phyloP scores from a whole-genome alignment of 2,329 filamentous ascomycete genomes.

The Thelonectria olida region DNA sequence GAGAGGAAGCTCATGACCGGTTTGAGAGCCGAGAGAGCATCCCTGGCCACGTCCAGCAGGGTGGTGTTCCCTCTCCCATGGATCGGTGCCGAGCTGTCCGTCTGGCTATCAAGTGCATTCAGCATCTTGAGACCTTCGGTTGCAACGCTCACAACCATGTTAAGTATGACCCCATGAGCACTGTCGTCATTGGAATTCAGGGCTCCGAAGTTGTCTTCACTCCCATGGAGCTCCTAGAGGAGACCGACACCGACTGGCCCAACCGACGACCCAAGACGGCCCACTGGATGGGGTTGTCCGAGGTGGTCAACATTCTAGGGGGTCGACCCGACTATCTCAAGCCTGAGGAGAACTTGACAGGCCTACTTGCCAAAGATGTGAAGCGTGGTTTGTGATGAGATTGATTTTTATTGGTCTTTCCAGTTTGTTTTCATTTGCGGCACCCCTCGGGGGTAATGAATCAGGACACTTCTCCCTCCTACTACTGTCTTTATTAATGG shows the following conservation, averaged over 20 bases:
- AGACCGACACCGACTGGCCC: conserved; percentile 90
- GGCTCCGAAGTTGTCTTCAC: conserved; percentile 91
- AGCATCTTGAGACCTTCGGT: conserved; percentile 85
- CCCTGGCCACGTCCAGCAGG: conserved; percentile 94
- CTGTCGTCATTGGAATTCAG: conserved; percentile 89
- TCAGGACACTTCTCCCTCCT: conserved; percentile 20
- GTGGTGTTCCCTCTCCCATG: conserved; percentile 92
- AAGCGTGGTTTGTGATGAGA: conserved; percentile 59
- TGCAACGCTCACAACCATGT: conserved; percentile 73
- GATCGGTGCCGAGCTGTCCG: conserved; percentile 92
- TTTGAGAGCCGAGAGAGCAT: conserved; percentile 94
- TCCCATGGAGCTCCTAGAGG: conserved; percentile 82
- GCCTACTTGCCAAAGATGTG: conserved; percentile 66
- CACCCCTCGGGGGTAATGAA: neutral
- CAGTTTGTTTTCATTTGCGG: conserved; percentile 1
- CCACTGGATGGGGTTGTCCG: conserved; percentile 85
- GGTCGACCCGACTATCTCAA: conserved; percentile 68
- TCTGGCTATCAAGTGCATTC: conserved; percentile 92
- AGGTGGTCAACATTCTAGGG: conserved; percentile 84
- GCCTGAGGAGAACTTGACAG: conserved; percentile 61
- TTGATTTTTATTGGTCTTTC: conserved; percentile 17
- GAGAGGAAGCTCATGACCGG: conserved; percentile 87
- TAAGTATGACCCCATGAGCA: conserved; percentile 75
- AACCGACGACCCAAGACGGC: conserved; percentile 85
- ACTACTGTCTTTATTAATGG: conserved; percentile 31